Evolutionary conservation across 176 grass and related monocot species (phyloP).

Genomic region (Tillandsia leiboldiana): DNA sequence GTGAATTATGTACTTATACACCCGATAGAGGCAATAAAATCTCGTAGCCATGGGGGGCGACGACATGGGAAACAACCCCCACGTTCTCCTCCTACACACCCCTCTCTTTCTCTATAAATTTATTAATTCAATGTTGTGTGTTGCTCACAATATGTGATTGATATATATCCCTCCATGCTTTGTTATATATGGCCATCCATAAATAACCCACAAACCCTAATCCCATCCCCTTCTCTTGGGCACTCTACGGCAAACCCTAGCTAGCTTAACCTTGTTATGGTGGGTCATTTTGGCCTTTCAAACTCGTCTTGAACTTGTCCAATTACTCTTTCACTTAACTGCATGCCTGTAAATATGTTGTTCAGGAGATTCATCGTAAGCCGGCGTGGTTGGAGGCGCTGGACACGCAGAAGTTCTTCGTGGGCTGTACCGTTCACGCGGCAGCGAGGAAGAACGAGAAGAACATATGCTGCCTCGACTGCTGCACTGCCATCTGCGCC

Average conservation of each 20-base stretch:
- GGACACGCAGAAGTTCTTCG: constrained; percentile 17
- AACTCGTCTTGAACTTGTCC: neutral
- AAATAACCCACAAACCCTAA: neutral
- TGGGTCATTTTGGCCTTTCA: neutral
- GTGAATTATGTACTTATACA: neutral
- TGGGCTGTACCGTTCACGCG: constrained; percentile 8
- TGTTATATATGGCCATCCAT: neutral
- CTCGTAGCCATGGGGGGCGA: neutral
- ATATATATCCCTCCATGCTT: constrained; percentile 4
- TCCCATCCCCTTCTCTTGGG: neutral
- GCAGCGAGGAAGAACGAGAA: constrained; percentile 22
- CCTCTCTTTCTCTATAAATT: neutral
- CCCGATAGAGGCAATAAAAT: neutral
- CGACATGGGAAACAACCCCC: constrained; percentile 23
- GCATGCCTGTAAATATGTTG: neutral
- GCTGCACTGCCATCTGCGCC: constrained; percentile 21
- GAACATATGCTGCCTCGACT: constrained; percentile 22
- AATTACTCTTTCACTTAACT: neutral
- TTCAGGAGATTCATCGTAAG: neutral
- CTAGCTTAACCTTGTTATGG: too few species aligned
- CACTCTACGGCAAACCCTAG: too few species aligned
- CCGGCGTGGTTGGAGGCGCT: constrained; percentile 22
- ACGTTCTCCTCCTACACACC: constrained; percentile 13
- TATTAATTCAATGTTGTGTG: neutral
- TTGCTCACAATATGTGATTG: constrained; percentile 13